A percentile compares a stretch with the other conserved stretches of the same genome.
phyloP scores from a whole-genome alignment of 768 basidiomycete genomes.

The Panellus pusillus region DNA sequence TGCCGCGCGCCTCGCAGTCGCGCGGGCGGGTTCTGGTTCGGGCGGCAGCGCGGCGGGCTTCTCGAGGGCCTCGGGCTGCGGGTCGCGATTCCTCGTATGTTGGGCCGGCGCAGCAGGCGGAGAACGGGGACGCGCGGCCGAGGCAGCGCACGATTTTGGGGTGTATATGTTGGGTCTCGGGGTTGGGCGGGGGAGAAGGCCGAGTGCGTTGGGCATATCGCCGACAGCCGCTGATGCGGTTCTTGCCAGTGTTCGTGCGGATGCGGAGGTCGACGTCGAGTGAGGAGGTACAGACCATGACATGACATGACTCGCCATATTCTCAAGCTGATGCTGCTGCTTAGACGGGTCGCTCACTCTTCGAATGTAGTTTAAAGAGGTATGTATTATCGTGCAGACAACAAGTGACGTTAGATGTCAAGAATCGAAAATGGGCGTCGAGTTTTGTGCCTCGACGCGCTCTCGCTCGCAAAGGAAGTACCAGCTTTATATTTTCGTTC shows the following conservation, averaged over 20 bases:
- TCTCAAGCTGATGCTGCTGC: too few relatives aligned
- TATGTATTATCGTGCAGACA: too few relatives aligned
- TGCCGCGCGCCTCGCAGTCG: too few relatives aligned
- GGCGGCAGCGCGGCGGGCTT: conserved; percentile 5
- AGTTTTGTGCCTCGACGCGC: too few relatives aligned
- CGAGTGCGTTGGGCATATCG: conserved; percentile 14
- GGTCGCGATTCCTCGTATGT: conserved; percentile 18
- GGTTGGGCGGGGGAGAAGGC: conserved; percentile 3
- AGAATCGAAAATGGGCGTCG: too few relatives aligned
- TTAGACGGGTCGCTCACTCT: too few relatives aligned
- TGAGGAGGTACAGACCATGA: background rate
- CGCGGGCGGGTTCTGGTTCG: too few relatives aligned
- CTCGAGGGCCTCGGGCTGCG: conserved; percentile 17
- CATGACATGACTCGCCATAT: too few relatives aligned
- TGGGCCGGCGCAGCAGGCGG: background rate
- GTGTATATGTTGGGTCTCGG: conserved; percentile 22
- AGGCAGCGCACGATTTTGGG: conserved; percentile 19
- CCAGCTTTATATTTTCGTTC: too few relatives aligned
- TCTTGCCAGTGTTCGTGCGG: background rate
- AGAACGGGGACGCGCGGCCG: background rate
- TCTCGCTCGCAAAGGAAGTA: too few relatives aligned
- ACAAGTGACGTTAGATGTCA: too few relatives aligned
- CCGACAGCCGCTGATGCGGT: background rate
- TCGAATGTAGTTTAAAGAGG: too few relatives aligned
- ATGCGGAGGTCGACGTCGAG: background rate